These are phyloP conservation scores for Medicago ruthenica DNA, from an alignment of 306 rosid genomes.

Conservation along the genomic window DNA sequence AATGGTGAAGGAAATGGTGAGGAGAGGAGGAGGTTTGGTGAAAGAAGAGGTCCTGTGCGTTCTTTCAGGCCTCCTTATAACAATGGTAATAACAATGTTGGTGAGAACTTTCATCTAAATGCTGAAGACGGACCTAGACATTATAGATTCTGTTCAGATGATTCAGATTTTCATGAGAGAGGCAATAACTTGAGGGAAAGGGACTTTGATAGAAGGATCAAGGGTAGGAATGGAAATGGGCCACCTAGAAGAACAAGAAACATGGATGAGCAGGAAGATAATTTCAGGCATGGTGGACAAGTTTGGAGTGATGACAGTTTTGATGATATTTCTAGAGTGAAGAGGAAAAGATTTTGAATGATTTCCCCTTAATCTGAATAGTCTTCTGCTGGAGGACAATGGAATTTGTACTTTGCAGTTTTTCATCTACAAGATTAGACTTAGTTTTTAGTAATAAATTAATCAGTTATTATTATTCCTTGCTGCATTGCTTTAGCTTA, in stretches of 20 bases:
- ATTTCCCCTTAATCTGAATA: neutral
- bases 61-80: conserved; percentile 74
- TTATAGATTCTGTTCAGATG: conserved; percentile 71
- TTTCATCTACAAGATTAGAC: conserved; percentile 41
- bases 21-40: conserved; percentile 78
- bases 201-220: conserved; percentile 71
- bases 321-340: conserved; percentile 71
- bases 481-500: conserved; percentile 24
- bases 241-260: conserved; percentile 76
- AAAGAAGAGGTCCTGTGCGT: conserved; percentile 73
- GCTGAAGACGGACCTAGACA: conserved; percentile 67
- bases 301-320: conserved; percentile 73
- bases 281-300: conserved; percentile 73
- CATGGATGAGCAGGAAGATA: conserved; percentile 75
- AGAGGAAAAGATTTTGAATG: conserved; percentile 75
- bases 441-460: conserved; percentile 40
- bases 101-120: conserved; percentile 70
- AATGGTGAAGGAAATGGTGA: conserved; percentile 67
- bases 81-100: conserved; percentile 35
- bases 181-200: conserved; percentile 69
- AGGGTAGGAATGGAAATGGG: conserved; percentile 65
- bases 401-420: conserved; percentile 37
- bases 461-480: conserved; percentile 25
- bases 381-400: conserved; percentile 34
- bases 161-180: conserved; percentile 81